Conservation (phyloP, 2,329 filamentous ascomycete genomes). For the Lithohypha guttulata region DNA sequence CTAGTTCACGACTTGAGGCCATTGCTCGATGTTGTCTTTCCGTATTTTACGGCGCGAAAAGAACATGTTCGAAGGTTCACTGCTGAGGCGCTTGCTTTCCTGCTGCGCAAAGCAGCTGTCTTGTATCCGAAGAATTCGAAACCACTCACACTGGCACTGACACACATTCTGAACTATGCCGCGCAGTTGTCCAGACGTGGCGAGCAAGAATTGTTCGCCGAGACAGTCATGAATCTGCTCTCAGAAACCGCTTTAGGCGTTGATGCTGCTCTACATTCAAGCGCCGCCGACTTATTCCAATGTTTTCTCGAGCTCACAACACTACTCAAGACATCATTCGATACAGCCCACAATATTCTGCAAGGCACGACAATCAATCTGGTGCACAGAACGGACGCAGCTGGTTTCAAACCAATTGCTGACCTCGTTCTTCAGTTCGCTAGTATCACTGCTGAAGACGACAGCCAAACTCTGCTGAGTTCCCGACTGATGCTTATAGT, state of each 20-base stretch:
- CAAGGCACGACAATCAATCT: conserved; percentile 68
- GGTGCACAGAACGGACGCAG: conserved; percentile 67
- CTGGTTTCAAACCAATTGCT: conserved; percentile 60
- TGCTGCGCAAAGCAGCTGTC: conserved; percentile 77
- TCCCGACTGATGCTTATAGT: conserved; percentile 20
- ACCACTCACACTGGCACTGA: conserved; percentile 59
- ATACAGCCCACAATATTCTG: conserved; percentile 25
- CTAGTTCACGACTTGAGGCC: conserved; percentile 76
- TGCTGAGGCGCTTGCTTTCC: conserved; percentile 87
- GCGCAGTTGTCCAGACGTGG: conserved; percentile 35
- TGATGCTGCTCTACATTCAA: conserved; percentile 48
- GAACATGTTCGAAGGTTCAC: conserved; percentile 83
- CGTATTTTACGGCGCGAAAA: conserved; percentile 69
- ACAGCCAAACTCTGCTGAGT: conserved; percentile 18
- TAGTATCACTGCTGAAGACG: not conserved
- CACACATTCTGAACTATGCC: conserved; percentile 61
- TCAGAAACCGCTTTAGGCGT: conserved; percentile 64
- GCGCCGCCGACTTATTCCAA: conserved; percentile 42
- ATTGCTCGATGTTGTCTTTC: conserved; percentile 70
- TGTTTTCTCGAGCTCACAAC: conserved; percentile 28
- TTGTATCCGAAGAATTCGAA: conserved; percentile 61
- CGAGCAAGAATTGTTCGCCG: conserved; percentile 13
- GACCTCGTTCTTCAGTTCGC: conserved; percentile 32
- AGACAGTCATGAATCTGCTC: conserved; percentile 70
- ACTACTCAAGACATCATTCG: not conserved